These are phyloP conservation scores for Lycium barbarum DNA, from an alignment of 257 asterid genomes.

Conservation along the genomic window DNA sequence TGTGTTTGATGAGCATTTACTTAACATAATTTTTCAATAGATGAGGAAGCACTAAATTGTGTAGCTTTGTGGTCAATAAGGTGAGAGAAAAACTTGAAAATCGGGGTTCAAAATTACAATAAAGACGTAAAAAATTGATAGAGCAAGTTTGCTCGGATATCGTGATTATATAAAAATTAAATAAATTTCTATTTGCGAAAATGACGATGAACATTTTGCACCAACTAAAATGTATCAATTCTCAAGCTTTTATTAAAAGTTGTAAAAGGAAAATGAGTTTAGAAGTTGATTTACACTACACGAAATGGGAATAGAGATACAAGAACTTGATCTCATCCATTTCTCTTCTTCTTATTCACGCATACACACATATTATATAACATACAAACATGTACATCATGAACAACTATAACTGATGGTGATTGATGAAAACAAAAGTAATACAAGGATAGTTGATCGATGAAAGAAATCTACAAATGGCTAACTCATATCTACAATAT, in stretches of 20 bases:
- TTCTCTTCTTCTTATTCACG: background rate
- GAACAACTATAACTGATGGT: constrained; percentile 12
- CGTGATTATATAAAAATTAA: no score
- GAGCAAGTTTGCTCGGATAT: no score
- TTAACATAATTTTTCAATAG: no score
- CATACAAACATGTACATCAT: background rate
- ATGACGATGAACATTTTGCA: no score
- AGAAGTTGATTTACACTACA: background rate
- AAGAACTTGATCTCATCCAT: constrained; percentile 9
- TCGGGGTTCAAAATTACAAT: no score
- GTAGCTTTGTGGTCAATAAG: no score
- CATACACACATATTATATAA: background rate
- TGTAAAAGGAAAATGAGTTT: background rate
- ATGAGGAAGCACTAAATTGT: no score
- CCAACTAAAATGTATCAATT: background rate
- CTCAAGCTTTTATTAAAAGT: background rate
- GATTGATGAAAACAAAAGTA: constrained; percentile 5
- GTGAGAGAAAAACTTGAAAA: no score
- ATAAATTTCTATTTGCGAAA: no score
- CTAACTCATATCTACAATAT: background rate
- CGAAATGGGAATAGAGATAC: constrained; percentile 2
- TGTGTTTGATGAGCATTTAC: no score
- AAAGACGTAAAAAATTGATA: no score
- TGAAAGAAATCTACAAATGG: constrained; percentile 11
- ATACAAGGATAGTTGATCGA: background rate